Base-by-base conservation (phyloP, 192 early-diverging fungal species). In the Gryganskiella cystojenkinii region DNA sequence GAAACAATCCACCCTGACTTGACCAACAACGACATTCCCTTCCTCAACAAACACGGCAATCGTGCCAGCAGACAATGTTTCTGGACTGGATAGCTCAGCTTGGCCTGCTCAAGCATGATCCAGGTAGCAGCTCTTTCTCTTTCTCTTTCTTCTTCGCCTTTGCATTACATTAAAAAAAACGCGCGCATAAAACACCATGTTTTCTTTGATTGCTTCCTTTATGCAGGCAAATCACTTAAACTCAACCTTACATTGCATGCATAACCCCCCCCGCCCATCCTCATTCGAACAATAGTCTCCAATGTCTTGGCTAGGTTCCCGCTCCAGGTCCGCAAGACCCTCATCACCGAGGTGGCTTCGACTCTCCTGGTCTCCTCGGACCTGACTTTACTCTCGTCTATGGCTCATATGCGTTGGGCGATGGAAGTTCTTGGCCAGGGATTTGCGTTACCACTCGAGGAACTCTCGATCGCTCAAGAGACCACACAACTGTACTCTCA, bases 401-500 rank as follows among this genome's bases (percentile, higher is more conserved):
- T 88, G 14, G 83, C 90, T 4, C 94, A 95, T 73, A 93, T 95
- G 20, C 80, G 83, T 40, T 95, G 92, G 92, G 86, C 87, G 37
- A 94, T 95, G 93, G 93, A 93, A 65, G 87, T 94, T 13, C 71
- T 95, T n/a, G 94, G 92, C 0, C 92, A 93, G 72, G 94, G 93
- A 11, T 92, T 95, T 54, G 73, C 82, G 30, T 80, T 95, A 37
- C 93, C 94, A 3, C 80, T 94, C 33, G 92, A 95, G 44, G 91
- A 95, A 51, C 75, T 91, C 52, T 62, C 67, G 7, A 91, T 92
- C 43, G 92, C 93, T 4, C 68, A 84, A 47, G 83, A 89, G 60
- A 86, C 85, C 5, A 83, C 91, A 13, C 84, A 79, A 45, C 85
- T 95, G n/a, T 95, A 95, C 80, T 79, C 84, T 13, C 82, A 86